These are phyloP conservation scores for Phaeosphaeriaceae sp. DNA, from an alignment of 2,329 filamentous ascomycete species.

Conservation along the genomic window DNA sequence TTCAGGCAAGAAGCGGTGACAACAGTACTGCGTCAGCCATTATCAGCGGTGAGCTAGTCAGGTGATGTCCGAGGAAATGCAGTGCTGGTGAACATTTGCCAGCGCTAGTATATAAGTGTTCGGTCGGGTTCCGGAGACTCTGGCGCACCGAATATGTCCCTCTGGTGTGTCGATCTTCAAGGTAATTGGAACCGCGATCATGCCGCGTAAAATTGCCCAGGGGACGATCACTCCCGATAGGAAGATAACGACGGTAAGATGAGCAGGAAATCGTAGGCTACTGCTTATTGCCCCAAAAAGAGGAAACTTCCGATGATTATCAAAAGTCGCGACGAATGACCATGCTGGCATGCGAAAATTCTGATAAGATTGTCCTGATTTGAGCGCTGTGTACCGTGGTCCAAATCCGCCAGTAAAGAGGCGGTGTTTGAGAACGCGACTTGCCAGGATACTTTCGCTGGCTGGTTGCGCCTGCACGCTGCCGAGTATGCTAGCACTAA, in stretches of 20 bases:
- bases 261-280: neutral
- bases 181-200: neutral
- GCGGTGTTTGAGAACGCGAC: neutral
- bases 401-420: constrained; percentile 1
- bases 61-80: neutral
- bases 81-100: neutral
- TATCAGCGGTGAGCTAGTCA: neutral
- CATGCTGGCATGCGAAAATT: neutral
- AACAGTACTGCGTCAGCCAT: neutral
- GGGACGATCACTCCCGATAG: constrained; percentile 1
- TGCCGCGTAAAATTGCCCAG: constrained; percentile 3
- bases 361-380: constrained; percentile 3
- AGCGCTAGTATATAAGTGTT: neutral
- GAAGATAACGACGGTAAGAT: neutral
- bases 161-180: neutral
- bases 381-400: neutral
- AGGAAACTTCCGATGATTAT: neutral
- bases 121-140: neutral
- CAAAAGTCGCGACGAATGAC: neutral
- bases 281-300: neutral
- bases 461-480: neutral
- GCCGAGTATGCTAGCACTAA: neutral
- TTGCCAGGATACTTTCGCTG: neutral
- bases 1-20: neutral
- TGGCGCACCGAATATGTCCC: neutral